Base-by-base conservation (phyloP, 768 basidiomycete genomes). In the Arthromyces matolae region DNA sequence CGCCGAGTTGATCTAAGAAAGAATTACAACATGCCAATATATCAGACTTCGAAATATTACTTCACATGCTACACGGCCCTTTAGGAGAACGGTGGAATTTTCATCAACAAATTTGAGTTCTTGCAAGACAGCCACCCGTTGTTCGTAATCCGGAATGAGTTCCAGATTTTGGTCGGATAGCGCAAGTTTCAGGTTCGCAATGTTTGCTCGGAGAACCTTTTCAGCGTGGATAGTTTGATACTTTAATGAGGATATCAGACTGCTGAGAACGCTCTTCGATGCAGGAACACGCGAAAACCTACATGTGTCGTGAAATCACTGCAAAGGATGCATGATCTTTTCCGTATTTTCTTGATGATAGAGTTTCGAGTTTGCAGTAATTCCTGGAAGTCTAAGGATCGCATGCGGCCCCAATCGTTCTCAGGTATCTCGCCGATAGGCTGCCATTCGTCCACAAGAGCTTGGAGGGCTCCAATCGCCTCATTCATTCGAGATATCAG, bases 31-130 rank as follows among this genome's bases (percentile, higher is more conserved):
- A 47, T 48, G 28, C 49, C 25, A 29, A 22, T 16, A 19, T 32
- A 20, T 18, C 12, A 10, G 10, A 28, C 13, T 12, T 9, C 1
- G 45, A 20, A 29, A 33, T 20, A 69, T 42, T 50, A 93, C 94
- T 76, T 99, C 96, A 72, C 96, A 99, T 25, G 96, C 96, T 13
- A 99, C 96, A 40, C 96, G 82, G 14, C 96, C 96, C 64, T 99
- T 99, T 41, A 99, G 76, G 24, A 91, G 77, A 3, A 99, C 93
- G 0, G 95, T 99, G 25, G 91, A 88, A 57, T 97, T 93, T 49
- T 94, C 90, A 61, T 98, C 87, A 59, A 99, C 90, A 63, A 98
- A 96, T 53, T 89, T 84, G 19, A 99, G 77, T 36, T 89, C 89
- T 59, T 93, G 85, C 34, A 99, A 74, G 3, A 98, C 95, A 32